Evolutionary conservation across 352 stramenopile species (phyloP).

Genomic region (Elongisporangium undulatum): DNA sequence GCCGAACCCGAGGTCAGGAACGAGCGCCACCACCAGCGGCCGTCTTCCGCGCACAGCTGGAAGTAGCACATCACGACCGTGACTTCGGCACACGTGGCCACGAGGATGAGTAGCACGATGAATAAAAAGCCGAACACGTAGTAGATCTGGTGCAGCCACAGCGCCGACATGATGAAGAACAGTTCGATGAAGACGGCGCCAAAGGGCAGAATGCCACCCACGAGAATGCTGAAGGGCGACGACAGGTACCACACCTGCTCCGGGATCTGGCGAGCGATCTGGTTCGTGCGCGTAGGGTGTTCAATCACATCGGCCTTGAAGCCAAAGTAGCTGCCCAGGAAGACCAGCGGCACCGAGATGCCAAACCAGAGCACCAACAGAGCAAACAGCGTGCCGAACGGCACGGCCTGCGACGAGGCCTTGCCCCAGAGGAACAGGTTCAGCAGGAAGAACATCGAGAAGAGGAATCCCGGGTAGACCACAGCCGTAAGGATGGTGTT

Average conservation of each 20-base stretch:
- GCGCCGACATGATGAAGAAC: constrained; percentile 99
- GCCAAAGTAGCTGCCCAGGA: constrained; percentile 97
- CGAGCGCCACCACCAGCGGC: constrained; percentile 97
- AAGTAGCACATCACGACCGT: constrained; percentile 99
- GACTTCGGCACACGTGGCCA: constrained; percentile 98
- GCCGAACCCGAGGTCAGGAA: constrained; percentile 96
- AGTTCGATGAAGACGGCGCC: constrained; percentile 99
- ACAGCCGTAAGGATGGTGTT: constrained; percentile 96
- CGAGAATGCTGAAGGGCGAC: constrained; percentile 91
- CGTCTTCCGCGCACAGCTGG: constrained; percentile 99
- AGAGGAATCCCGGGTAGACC: constrained; percentile 92
- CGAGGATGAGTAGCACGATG: constrained; percentile 97
- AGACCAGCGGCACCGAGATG: constrained; percentile 97
- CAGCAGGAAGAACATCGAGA: constrained; percentile 94
- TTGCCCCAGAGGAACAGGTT: constrained; percentile 95
- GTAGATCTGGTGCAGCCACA: constrained; percentile 99
- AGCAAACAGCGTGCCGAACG: constrained; percentile 96
- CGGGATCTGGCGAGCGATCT: constrained; percentile 89
- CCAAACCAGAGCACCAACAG: constrained; percentile 98
- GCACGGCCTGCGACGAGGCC: constrained; percentile 85
- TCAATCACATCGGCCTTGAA: constrained; percentile 86
- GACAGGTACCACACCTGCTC: constrained; percentile 96
- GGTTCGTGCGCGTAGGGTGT: constrained; percentile 88
- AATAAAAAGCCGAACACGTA: constrained; percentile 99
- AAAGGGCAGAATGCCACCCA: constrained; percentile 99